These are phyloP conservation scores for Stevia rebaudiana DNA, from an alignment of 140 eudicot genomes.

Conservation along the genomic window DNA sequence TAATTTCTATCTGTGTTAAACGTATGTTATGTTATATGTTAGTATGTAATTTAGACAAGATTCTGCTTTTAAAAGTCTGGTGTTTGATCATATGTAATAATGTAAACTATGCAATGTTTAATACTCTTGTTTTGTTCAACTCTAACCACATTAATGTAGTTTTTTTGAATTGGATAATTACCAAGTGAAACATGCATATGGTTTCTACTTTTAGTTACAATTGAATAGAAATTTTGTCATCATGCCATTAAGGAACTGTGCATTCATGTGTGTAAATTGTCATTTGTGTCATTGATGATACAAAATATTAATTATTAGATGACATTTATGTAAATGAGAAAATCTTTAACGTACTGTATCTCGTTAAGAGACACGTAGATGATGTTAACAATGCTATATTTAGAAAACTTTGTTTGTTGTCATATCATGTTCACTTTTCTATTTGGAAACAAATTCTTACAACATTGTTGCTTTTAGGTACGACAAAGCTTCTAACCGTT, in stretches of 20 bases:
- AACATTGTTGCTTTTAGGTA: conserved; percentile 39
- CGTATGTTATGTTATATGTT: not conserved
- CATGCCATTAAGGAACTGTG: not conserved
- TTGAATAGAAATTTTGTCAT: not conserved
- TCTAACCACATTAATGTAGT: not conserved
- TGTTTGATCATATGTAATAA: conserved; percentile 2
- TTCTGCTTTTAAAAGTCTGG: not conserved
- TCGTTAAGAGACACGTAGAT: not conserved
- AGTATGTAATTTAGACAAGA: not conserved
- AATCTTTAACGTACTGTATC: not conserved
- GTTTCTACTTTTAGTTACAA: not conserved
- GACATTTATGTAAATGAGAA: not conserved
- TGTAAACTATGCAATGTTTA: not conserved
- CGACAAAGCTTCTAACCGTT: conserved; percentile 55
- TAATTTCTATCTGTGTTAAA: not conserved
- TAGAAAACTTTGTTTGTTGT: too few species aligned
- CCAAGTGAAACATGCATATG: not conserved
- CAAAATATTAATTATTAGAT: not conserved
- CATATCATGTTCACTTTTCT: not conserved
- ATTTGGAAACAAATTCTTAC: conserved; percentile 4
- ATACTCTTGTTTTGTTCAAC: not conserved
- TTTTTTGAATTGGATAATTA: not conserved
- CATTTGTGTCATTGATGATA: conserved; percentile 10
- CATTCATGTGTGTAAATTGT: not conserved
- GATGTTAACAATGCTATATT: too few species aligned